Percentiles rank a stretch among this genome's conserved stretches.
phyloP scores from a whole-genome alignment of 1,284 basidiomycete genomes.

The Cutaneotrichosporon daszewskae region DNA sequence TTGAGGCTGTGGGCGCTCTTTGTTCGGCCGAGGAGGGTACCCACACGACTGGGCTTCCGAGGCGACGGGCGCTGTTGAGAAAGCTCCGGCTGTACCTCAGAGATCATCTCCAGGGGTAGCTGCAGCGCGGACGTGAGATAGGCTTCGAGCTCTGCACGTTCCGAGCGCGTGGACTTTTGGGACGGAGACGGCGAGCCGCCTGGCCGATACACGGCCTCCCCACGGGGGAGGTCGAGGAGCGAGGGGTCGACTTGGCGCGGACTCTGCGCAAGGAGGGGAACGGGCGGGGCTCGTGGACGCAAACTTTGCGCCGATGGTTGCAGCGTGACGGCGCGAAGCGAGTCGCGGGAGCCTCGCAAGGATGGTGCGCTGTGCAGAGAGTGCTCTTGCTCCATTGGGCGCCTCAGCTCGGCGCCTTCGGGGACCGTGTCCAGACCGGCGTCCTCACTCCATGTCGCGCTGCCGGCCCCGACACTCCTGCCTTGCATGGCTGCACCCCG shows the following conservation, averaged over 20 bases:
- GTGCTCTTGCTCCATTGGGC: no score
- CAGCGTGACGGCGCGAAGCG: neutral
- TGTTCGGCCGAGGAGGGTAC: neutral
- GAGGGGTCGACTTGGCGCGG: neutral
- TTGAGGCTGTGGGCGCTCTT: neutral
- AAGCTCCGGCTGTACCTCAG: constrained; percentile 8
- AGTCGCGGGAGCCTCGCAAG: neutral
- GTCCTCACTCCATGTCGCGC: constrained; percentile 2
- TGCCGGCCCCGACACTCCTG: neutral
- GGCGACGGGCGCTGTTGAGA: neutral
- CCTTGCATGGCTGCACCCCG: neutral
- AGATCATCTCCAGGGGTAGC: constrained; percentile 35
- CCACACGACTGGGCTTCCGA: neutral
- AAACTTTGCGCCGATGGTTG: neutral
- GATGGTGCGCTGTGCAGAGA: no score
- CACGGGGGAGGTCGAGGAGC: neutral
- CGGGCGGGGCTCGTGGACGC: neutral
- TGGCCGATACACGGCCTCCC: neutral
- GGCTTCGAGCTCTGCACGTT: constrained; percentile 27
- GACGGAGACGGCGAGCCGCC: neutral
- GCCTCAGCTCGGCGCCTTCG: neutral
- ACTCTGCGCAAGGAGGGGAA: constrained; percentile 6
- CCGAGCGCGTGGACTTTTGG: neutral
- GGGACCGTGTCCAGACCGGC: neutral
- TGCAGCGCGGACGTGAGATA: constrained; percentile 30